Conservation (phyloP, 2,329 filamentous ascomycete species). For the Fusarium hostae region DNA sequence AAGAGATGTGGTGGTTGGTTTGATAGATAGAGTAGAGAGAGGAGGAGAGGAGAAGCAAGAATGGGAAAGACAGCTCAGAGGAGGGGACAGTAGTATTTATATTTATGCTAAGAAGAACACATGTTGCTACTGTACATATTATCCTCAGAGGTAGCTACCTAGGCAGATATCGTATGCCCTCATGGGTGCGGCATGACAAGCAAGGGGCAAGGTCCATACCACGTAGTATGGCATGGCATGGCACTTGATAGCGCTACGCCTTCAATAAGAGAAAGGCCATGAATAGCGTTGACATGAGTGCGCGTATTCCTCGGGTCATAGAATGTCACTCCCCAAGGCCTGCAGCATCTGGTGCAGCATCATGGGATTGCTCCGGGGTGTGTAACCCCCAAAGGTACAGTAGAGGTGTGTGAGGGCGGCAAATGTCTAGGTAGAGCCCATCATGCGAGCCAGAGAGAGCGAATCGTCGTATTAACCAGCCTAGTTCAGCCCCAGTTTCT, state of each 20-base stretch:
- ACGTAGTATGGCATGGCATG: conserved; percentile 20
- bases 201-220: neutral
- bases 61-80: conserved; percentile 1
- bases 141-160: neutral
- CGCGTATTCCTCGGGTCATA: conserved; percentile 1
- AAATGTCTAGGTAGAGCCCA: conserved; percentile 17
- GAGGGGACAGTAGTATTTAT: conserved; percentile 37
- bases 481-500: neutral
- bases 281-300: conserved; percentile 8
- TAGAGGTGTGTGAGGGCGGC: conserved; percentile 22
- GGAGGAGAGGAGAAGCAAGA: conserved; percentile 11
- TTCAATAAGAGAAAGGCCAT: conserved; percentile 5
- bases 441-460: conserved; percentile 17
- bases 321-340: conserved; percentile 10
- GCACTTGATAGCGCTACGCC: conserved; percentile 40
- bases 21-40: neutral
- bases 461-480: neutral
- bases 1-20: neutral
- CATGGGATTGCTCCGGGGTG: conserved; percentile 28
- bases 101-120: conserved; percentile 35
- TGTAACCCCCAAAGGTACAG: conserved; percentile 4
- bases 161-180: conserved; percentile 23
- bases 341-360: conserved; percentile 2
- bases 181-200: conserved; percentile 33
- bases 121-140: conserved; percentile 4